Conservation (phyloP, 306 rosid genomes). For the Pyrus communis region DNA sequence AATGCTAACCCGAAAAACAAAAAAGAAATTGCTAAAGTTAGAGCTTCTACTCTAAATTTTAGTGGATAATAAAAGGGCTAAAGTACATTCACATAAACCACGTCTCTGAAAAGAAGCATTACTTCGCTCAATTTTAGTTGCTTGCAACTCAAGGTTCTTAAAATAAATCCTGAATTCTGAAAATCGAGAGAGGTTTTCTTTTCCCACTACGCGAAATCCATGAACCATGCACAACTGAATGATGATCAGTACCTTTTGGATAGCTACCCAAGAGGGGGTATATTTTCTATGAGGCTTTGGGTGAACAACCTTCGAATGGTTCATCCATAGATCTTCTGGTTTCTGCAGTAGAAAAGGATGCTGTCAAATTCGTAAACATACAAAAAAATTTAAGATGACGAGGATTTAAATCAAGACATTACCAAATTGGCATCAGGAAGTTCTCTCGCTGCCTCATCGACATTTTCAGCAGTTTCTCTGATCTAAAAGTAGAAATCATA, state of each 20-base stretch:
- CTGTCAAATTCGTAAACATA: conserved; percentile 16
- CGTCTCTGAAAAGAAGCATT: not conserved
- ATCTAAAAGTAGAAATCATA: conserved; percentile 34
- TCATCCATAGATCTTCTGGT: conserved; percentile 96
- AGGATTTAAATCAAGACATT: conserved; percentile 7
- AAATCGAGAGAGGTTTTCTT: not conserved
- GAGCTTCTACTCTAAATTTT: too few species aligned
- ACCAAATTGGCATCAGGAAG: conserved; percentile 98
- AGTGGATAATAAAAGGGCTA: too few species aligned
- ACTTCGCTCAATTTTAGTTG: not conserved
- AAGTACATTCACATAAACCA: too few species aligned
- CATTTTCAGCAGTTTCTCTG: conserved; percentile 81
- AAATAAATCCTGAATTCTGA: not conserved
- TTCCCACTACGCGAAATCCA: not conserved
- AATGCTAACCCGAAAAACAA: too few species aligned
- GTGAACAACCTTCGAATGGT: conserved; percentile 73
- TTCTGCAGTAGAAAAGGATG: conserved; percentile 40
- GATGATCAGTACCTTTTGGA: conserved; percentile 51
- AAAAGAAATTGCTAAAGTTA: too few species aligned
- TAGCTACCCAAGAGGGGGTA: conserved; percentile 63
- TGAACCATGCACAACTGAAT: not conserved
- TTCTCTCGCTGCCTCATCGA: conserved; percentile 77
- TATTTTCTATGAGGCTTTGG: conserved; percentile 91
- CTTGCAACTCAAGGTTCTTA: not conserved
- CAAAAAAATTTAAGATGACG: conserved; percentile 5